These are phyloP conservation scores for Reticulascus tulasneorum DNA, from an alignment of 2,329 filamentous ascomycete genomes.

Conservation along the genomic window DNA sequence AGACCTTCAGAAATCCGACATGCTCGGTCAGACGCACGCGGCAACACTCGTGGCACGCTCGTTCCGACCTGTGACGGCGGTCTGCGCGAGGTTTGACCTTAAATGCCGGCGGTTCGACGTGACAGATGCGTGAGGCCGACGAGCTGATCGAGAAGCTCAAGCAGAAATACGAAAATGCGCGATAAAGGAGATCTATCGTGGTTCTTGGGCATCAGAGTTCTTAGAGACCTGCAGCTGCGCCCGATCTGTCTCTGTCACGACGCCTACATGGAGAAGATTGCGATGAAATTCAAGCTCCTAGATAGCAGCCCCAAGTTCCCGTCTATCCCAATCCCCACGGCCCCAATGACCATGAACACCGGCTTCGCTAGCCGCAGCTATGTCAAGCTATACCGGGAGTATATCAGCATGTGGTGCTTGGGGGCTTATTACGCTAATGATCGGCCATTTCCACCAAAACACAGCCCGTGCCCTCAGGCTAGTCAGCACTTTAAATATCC, in stretches of 20 bases:
- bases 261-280: constrained; percentile 11
- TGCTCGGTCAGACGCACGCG: constrained; percentile 5
- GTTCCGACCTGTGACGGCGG: constrained; percentile 13
- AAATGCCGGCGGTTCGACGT: constrained; percentile 14
- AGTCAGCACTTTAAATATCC: too few relatives aligned
- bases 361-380: too few relatives aligned
- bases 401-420: too few relatives aligned
- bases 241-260: constrained; percentile 8
- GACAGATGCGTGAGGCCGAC: constrained; percentile 7
- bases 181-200: constrained; percentile 6
- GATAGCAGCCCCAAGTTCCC: too few relatives aligned
- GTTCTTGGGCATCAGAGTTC: constrained; percentile 10
- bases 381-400: too few relatives aligned
- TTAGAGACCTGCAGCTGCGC: constrained; percentile 5
- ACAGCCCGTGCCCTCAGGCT: too few relatives aligned
- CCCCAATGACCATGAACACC: too few relatives aligned
- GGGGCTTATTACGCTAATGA: too few relatives aligned
- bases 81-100: constrained; percentile 13
- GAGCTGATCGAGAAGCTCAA: background rate
- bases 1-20: constrained; percentile 7
- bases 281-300: constrained; percentile 3
- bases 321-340: too few relatives aligned
- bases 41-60: constrained; percentile 9
- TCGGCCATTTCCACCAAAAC: too few relatives aligned
- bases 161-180: constrained; percentile 6